Base-by-base conservation (phyloP, 1,284 basidiomycete species). In the Naganishia albida region DNA sequence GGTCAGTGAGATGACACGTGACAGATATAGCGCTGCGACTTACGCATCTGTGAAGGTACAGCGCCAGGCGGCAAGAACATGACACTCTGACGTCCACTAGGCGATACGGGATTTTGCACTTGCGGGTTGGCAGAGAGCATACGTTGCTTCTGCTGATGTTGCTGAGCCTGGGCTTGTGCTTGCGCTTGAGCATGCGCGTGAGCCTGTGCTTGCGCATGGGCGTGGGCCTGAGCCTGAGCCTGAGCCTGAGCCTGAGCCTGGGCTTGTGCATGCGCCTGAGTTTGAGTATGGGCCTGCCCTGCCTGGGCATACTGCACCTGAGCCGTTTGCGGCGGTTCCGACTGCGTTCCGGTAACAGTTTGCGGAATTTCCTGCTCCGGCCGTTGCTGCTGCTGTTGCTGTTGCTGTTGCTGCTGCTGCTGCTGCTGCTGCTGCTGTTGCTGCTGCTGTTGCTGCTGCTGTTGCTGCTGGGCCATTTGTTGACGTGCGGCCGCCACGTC, bases 241-340 rank as follows among this genome's bases (percentile, higher is more conserved):
- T 34, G 34, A 4, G 34, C 34, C 10, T 53, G 46, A n/a, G 82
- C 79, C 6, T 82, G 83, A 28, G 78, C 78, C 52, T 89, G 83
- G 49, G 80, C 79, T 52, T 73, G 73, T 40, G 62, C 62, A 26
- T 64, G 67, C 13, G 48, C 63, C 26, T 54, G 15, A 52, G 66
- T n/a, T 63, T 72, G 76, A 80, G 81, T 16, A 71, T 34, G 34
- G 34, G 34, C 34, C 34, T 34, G 34, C 10, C 34, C 34, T 34
- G 34, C 34, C 10, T 34, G 34, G 4, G 34, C 10, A 34, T 34
- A 34, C 34, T 4, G 34, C 34, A 34, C 34, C 34, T 34, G 34
- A 34, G 34, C 34, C 34, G 34, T 34, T 10, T 34, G 34, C 34
- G 34, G 34, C 34, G 34, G 34, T 34, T 34, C 34, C 34, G 34